Evolutionary conservation across 345 rosid species (phyloP), one percentile per base, ranked within the genome.

Genomic region (Capsella bursapastoris): DNA sequence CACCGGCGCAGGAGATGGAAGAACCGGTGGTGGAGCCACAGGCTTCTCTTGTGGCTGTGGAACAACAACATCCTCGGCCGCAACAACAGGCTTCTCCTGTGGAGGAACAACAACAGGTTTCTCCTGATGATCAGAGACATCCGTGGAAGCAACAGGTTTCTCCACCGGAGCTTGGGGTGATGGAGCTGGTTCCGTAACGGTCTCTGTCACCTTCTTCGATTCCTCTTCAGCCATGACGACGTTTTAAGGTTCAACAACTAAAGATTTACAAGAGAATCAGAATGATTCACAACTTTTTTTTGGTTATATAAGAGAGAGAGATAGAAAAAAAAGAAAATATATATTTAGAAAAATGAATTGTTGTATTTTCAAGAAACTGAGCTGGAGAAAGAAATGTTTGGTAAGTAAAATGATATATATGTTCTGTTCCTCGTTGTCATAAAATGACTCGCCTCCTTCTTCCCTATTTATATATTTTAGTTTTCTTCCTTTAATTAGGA

Each of bases 361-460:
- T 71, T 43, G 5, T 15, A 37, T 34, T 47, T 58, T 32, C 7
- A 47, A 71, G 52, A 68, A 59, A 68, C 63, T 25, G 74, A 75
- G 74, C 58, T 69, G 79, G 75, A 44, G 5, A 12, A 12, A 34
- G 37, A 22, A 22, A 22, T 69, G 65, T 76, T 76, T 53, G 79
- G 49, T 69, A 69, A 69, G 50, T 22, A 22, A 22, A 1, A 22
- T 29, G 69, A 68, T 34, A 34, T 34, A 4, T 29, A 29, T 75
- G 69, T 67, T 75, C 35, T 75, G 74, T 75, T 63, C 22, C 52
- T 76, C 58, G 75, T 63, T 76, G 79, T 70, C 80, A 70, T 31
- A 56, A 76, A 63, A 76, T 70, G 75, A 70, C 75, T 70, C 64
- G 79, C 79, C 69, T 61, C 52, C 74, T 68, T 22, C 25, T 45